These are phyloP conservation scores for Irpex sp. DNA, from an alignment of 1,284 basidiomycete species.

Conservation along the genomic window DNA sequence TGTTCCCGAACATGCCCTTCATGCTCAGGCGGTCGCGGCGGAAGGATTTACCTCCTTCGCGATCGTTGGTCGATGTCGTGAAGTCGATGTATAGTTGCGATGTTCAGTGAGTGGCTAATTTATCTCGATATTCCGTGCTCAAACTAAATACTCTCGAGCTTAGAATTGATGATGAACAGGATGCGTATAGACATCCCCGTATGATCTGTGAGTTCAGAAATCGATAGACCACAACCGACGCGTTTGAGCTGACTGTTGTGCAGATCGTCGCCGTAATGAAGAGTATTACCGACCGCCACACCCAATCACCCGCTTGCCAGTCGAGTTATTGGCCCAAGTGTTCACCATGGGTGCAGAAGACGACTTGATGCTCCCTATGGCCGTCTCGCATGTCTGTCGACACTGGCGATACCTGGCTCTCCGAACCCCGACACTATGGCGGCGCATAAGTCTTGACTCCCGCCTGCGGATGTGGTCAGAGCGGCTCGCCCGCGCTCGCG, in stretches of 20 bases:
- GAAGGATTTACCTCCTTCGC: constrained; percentile 31
- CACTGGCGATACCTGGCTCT: constrained; percentile 58
- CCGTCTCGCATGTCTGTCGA: constrained; percentile 61
- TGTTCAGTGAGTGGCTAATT: constrained; percentile 24
- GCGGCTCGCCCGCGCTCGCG: constrained; percentile 51
- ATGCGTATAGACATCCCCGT: background rate
- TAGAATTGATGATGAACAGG: background rate
- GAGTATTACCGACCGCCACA: constrained; percentile 27
- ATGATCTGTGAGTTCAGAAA: constrained; percentile 3
- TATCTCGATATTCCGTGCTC: background rate
- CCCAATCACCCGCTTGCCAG: constrained; percentile 51
- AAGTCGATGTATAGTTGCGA: constrained; percentile 30
- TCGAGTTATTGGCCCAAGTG: constrained; percentile 57
- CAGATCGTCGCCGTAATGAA: constrained; percentile 3
- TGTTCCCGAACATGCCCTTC: constrained; percentile 27
- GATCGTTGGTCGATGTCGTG: constrained; percentile 32
- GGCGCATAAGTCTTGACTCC: constrained; percentile 46
- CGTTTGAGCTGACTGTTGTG: background rate
- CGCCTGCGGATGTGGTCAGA: constrained; percentile 55
- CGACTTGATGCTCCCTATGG: constrained; percentile 51
- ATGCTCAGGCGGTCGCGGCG: constrained; percentile 34
- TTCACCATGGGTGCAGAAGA: constrained; percentile 57
- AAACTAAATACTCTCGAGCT: background rate
- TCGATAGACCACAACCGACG: background rate
- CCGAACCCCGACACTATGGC: constrained; percentile 57